These are phyloP conservation scores for Termitomyces sp. DNA, from an alignment of 768 basidiomycete species.

Conservation along the genomic window DNA sequence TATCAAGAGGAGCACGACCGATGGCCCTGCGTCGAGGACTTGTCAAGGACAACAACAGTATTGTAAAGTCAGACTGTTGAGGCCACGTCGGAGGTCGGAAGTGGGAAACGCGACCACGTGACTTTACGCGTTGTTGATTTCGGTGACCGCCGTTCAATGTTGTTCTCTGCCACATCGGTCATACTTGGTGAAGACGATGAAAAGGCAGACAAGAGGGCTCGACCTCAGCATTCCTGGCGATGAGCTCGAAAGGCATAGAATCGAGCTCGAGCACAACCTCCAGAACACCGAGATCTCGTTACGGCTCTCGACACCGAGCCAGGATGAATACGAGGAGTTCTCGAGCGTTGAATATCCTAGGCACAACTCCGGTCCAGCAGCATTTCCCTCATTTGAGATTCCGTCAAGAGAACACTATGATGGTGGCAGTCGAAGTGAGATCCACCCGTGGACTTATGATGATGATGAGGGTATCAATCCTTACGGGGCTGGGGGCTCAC, in stretches of 20 bases:
- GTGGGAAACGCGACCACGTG: conserved; percentile 11
- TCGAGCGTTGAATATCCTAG: conserved; percentile 69
- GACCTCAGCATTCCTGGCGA: conserved; percentile 61
- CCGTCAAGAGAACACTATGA: conserved; percentile 55
- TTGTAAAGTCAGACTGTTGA: too few relatives aligned
- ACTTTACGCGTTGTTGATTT: conserved; percentile 15
- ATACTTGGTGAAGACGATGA: conserved; percentile 24
- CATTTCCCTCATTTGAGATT: conserved; percentile 59
- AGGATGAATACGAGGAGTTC: conserved; percentile 37
- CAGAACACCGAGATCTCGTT: conserved; percentile 71
- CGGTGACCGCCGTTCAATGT: background rate
- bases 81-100: too few relatives aligned
- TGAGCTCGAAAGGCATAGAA: conserved; percentile 71
- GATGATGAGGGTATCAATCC: conserved; percentile 60
- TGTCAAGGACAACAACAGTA: too few relatives aligned
- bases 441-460: conserved; percentile 38
- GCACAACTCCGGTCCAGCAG: conserved; percentile 57
- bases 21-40: too few relatives aligned
- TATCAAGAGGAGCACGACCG: too few relatives aligned
- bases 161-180: conserved; percentile 14
- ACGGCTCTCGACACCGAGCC: conserved; percentile 55
- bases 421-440: conserved; percentile 43
- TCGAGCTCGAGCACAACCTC: conserved; percentile 76
- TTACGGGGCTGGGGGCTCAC: conserved; percentile 61
- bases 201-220: conserved; percentile 31